Evolutionary conservation across 495 filamentous ascomycete genomes (phyloP), one percentile per base, ranked within the genome.

Genomic region (Geopyxis carbonaria): DNA sequence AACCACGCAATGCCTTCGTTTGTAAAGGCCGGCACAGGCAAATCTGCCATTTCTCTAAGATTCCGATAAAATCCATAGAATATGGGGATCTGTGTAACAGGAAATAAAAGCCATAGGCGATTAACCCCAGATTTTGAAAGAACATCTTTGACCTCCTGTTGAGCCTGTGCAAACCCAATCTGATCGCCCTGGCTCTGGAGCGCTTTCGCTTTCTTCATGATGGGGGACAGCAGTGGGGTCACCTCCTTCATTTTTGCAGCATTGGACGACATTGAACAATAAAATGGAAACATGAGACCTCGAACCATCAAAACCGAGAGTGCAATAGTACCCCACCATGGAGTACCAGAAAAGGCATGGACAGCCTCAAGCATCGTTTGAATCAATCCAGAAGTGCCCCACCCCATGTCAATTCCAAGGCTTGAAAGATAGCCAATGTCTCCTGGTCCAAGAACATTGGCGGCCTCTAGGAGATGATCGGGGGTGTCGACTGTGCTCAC

Each of bases 381-480:
- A 38, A 89, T 68, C 7, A 69, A 42, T 1, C 72, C 52, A 0
- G 80, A 77, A 2, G 76, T 67, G 16, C 89, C 86, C 64, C 64
- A 84, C 50, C 85, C 82, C 50, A 72, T 94, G 45, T 93, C 82
- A 15, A 95, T 59, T 1, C 89, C 89, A 15, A 93, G 60, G 0
- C 69, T 67, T 47, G 80, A 76, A 35, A 97, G 65, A 49, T 81
- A 93, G 35, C 89, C 89, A 43, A 89, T 75, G 14, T 70, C 63
- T 45, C 82, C 78, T 14, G 27, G 28, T 14, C 23, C n/a, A 20
- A 27, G 22, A 3, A 19, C 1, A 30, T 2, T 33, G 38, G 23
- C 64, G 51, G 19, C 61, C 56, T 39, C 36, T 22, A 19, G 22
- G 24, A 40, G 45, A 40, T 45, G 45, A 28, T 45, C 20, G 8